These are phyloP conservation scores for Rhodotorula sp. DNA, from an alignment of 1,284 basidiomycete species.

Conservation along the genomic window DNA sequence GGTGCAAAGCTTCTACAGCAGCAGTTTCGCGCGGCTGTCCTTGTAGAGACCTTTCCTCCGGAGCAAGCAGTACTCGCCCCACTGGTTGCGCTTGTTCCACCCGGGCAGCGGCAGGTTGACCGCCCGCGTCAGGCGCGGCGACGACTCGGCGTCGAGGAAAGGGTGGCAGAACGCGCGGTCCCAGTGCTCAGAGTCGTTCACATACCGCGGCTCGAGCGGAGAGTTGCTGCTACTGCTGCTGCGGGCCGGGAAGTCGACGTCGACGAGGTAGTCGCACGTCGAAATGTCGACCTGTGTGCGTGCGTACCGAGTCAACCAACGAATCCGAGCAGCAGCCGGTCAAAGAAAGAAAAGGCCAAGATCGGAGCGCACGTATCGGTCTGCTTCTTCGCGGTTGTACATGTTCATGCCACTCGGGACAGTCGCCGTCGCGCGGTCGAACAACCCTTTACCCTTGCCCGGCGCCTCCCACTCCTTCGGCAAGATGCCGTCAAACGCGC, in stretches of 20 bases:
- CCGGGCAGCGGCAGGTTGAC: slow-evolving; percentile 70
- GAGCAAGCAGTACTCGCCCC: slow-evolving; percentile 57
- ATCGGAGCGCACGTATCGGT: slow-evolving; percentile 70
- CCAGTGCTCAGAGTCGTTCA: slow-evolving; percentile 62
- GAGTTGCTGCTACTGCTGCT: slow-evolving; percentile 47
- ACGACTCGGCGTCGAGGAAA: slow-evolving; percentile 77
- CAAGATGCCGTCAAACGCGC: slow-evolving; percentile 82
- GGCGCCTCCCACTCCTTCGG: slow-evolving; percentile 69
- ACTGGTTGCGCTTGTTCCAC: slow-evolving; percentile 59
- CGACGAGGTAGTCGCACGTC: slow-evolving; percentile 80
- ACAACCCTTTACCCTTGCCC: slow-evolving; percentile 55
- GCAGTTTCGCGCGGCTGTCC: slow-evolving; percentile 4
- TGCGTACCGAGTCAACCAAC: not conserved
- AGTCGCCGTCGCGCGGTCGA: slow-evolving; percentile 64
- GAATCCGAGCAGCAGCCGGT: not conserved
- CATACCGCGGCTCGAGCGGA: slow-evolving; percentile 72
- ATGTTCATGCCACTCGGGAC: slow-evolving; percentile 77
- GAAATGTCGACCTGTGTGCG: slow-evolving; percentile 62
- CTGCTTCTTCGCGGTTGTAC: slow-evolving; percentile 72
- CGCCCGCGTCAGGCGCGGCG: slow-evolving; percentile 65
- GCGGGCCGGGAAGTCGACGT: slow-evolving; percentile 74
- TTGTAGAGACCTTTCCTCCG: slow-evolving; percentile 38
- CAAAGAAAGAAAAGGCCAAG: not conserved
- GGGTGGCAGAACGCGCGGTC: slow-evolving; percentile 69
- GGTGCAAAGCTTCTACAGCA: not conserved